Percentiles rank a stretch among this genome's conserved stretches.
phyloP scores from a whole-genome alignment of 371 early-diverging fungal genomes.

The Syncephalastrum sp. region DNA sequence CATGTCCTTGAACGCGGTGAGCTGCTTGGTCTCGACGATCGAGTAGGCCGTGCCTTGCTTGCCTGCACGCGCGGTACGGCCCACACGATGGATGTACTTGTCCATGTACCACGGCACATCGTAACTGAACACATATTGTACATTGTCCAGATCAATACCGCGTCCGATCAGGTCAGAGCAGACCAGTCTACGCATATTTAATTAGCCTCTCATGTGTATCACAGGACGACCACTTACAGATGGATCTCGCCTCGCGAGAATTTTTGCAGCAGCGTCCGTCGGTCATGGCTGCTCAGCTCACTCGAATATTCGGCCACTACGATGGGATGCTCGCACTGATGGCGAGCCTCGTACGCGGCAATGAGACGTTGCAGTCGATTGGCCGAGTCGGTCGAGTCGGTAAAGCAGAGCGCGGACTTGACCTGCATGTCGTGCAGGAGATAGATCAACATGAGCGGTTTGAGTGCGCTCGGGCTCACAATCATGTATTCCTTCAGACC shows the following conservation, averaged over 20 bases:
- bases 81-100: slow-evolving; percentile 98
- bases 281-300: slow-evolving; percentile 70
- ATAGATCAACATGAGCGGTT: slow-evolving; percentile 78
- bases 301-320: slow-evolving; percentile 81
- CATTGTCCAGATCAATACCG: slow-evolving; percentile 92
- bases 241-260: slow-evolving; percentile 73
- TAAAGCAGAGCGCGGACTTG: slow-evolving; percentile 80
- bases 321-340: slow-evolving; percentile 26
- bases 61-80: slow-evolving; percentile 98
- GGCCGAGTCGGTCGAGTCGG: slow-evolving; percentile 86
- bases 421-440: slow-evolving; percentile 65
- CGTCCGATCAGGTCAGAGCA: slow-evolving; percentile 95
- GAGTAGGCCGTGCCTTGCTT: slow-evolving; percentile 85
- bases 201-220: background rate
- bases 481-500: slow-evolving; percentile 71
- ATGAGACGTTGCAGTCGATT: slow-evolving; percentile 73
- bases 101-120: slow-evolving; percentile 87
- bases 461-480: slow-evolving; percentile 59
- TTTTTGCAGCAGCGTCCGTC: slow-evolving; percentile 63
- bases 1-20: slow-evolving; percentile 73
- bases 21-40: slow-evolving; percentile 83
- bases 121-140: slow-evolving; percentile 90
- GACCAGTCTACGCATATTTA: slow-evolving; percentile 54
- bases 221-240: slow-evolving; percentile 34
- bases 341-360: slow-evolving; percentile 48